These are phyloP conservation scores for Epicoccum nigrum DNA, from an alignment of 2,329 filamentous ascomycete genomes.

Conservation along the genomic window DNA sequence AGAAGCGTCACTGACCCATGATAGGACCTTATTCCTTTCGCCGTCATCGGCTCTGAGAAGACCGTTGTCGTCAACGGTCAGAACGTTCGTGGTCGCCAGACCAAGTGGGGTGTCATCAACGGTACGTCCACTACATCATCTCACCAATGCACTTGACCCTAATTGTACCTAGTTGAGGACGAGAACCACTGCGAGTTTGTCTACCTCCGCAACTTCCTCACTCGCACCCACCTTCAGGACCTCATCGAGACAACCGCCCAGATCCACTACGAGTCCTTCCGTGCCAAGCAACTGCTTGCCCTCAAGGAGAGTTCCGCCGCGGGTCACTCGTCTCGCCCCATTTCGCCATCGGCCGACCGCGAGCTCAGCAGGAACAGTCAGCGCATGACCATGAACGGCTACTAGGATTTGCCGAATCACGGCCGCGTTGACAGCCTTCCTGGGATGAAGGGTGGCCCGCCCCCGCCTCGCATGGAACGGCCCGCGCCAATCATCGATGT, in stretches of 20 bases:
- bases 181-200: constrained; percentile 99
- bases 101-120: constrained; percentile 99
- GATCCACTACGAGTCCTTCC: constrained; percentile 99
- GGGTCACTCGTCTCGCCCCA: constrained; percentile 82
- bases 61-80: constrained; percentile 97
- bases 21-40: constrained; percentile 92
- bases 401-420: constrained; percentile 63
- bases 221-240: constrained; percentile 96
- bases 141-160: constrained; percentile 6
- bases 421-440: constrained; percentile 39
- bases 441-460: constrained; percentile 30
- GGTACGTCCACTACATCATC: constrained; percentile 29
- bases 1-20: constrained; percentile 43
- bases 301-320: constrained; percentile 97
- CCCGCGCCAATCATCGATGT: constrained; percentile 34
- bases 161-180: constrained; percentile 73
- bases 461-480: constrained; percentile 31
- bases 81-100: constrained; percentile 96
- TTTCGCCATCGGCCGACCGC: constrained; percentile 91
- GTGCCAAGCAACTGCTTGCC: constrained; percentile 96
- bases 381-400: constrained; percentile 98
- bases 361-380: constrained; percentile 97
- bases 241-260: constrained; percentile 99
- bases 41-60: constrained; percentile 97
- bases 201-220: constrained; percentile 97